Base-by-base conservation (phyloP, 352 stramenopile species). In the Thalassiosira mediterranea region DNA sequence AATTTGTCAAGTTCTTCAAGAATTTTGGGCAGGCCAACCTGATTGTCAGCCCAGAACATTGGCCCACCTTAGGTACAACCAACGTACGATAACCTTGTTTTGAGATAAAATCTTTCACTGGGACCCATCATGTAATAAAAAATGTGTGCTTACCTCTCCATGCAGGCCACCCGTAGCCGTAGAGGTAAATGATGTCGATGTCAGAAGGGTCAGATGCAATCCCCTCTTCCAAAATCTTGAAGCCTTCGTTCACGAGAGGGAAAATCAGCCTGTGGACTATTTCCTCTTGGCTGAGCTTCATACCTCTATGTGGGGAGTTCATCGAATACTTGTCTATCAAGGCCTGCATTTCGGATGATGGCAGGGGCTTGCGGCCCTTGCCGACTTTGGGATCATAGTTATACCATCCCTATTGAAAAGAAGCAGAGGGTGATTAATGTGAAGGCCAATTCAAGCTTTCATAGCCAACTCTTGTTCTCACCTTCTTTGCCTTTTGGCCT, bases 111-210 rank as follows among this genome's bases (percentile, higher is more conserved):
- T 52, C 51, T 4, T n/a, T n/a, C n/a, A n/a, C n/a, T n/a, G n/a
- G n/a, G n/a, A n/a, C n/a, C n/a, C n/a, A n/a, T n/a, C n/a, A n/a
- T n/a, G 28, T 25, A 67, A 58, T 10, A 58, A 51, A 8, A 53
- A 21, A 42, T 26, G 42, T 26, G 42, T 46, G 42, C 70, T 63
- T 40, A 79, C 70, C 88, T 76, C 79, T 76, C 59, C 76, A 94
- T n/a, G 76, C 78, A 26, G 88, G 88, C 76, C 81, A 94, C 25
- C 88, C 88, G 72, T 94, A 95, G 25, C 90, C 90, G 76, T 92
- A 92, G 21, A 93, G 54, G 69, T 93, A 93, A 34, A 93, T 83
- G 0, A 95, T 85, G 72, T 95, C 90, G 81, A 95, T 91, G 56
- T 94, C 85, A 37, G 86, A 88, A 13, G 90, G 90, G 44, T 86